Base-by-base conservation (phyloP, 1,139 yeast species). In the Candida tetrigidarum region DNA sequence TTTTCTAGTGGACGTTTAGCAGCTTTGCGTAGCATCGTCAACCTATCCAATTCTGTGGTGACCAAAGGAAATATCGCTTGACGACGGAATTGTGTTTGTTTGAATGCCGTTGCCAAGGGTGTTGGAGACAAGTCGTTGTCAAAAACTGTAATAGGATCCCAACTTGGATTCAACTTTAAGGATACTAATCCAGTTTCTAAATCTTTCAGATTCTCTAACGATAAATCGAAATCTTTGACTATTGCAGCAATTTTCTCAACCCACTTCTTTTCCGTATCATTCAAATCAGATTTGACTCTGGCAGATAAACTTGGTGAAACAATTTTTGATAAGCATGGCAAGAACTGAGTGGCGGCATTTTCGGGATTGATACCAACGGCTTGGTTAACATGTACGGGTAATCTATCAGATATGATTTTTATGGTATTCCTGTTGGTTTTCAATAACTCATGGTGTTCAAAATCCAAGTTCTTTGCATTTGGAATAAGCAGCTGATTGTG, bases 271-370 rank as follows among this genome's bases (percentile, higher is more conserved):
- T 72, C 76, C 42, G 50, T 55, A 1, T 51, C 58, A 32, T 46
- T 52, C 41, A 63, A 50, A 12, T 58, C 55, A 3, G 62, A 52
- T 47, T 67, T 69, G 34, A 57, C 51, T 48, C 63, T 67, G 28
- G 61, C 50, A 2, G 67, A 58, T 10, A 58, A 44, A 39, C 69
- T 74, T 0, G 85, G 83, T 0, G 74, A 63, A 5, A 84, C 45
- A 37, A 83, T 69, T 18, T 59, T 55, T 45, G 74, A 71, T 33
- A 83, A 43, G 43, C 69, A 68, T 2, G 87, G 86, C 15, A 84
- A 50, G 12, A 71, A 58, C 36, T 62, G 61, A 11, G 63, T 51
- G 6, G 69, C 59, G 34, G 64, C 59, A 7, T 57, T 51, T 6
- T 53, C 78, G 54, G 51, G 68, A 32, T 62, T 51, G 29, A 57